phyloP scores from a whole-genome alignment of 352 stramenopile genomes.

The Pythium folliculosum region DNA sequence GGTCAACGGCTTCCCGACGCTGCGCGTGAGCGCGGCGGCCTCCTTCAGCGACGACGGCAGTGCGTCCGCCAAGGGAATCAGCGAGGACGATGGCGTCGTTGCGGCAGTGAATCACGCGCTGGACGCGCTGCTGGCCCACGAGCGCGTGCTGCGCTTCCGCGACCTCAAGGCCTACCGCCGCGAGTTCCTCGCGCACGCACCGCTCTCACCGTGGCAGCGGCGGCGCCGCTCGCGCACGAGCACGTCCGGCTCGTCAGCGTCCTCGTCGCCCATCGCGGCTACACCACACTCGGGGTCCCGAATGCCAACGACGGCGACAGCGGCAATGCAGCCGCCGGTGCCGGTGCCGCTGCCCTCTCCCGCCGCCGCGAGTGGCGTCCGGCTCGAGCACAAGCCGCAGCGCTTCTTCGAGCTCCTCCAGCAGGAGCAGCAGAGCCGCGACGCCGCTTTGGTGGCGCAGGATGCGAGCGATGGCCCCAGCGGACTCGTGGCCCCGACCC shows the following conservation, averaged over 20 bases:
- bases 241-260: conserved; percentile 15
- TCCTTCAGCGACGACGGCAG: conserved; percentile 19
- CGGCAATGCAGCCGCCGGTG: no score
- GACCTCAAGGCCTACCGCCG: conserved; percentile 39
- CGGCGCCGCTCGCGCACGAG: conserved; percentile 17
- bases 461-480: no score
- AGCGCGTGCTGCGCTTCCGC: conserved; percentile 33
- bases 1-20: conserved; percentile 44
- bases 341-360: neutral
- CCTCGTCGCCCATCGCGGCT: neutral
- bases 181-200: conserved; percentile 33
- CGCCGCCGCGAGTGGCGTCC: neutral
- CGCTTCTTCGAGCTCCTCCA: conserved; percentile 4
- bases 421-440: neutral
- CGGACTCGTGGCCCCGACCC: neutral
- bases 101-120: conserved; percentile 24
- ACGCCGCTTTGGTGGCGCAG: no score
- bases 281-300: neutral
- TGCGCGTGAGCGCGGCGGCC: conserved; percentile 26
- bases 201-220: conserved; percentile 42
- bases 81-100: conserved; percentile 9
- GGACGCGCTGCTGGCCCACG: conserved; percentile 9
- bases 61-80: neutral
- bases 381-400: conserved; percentile 10
- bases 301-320: no score